Conservation (phyloP, 441 rosid genomes). For the Gossypium trilobum region DNA sequence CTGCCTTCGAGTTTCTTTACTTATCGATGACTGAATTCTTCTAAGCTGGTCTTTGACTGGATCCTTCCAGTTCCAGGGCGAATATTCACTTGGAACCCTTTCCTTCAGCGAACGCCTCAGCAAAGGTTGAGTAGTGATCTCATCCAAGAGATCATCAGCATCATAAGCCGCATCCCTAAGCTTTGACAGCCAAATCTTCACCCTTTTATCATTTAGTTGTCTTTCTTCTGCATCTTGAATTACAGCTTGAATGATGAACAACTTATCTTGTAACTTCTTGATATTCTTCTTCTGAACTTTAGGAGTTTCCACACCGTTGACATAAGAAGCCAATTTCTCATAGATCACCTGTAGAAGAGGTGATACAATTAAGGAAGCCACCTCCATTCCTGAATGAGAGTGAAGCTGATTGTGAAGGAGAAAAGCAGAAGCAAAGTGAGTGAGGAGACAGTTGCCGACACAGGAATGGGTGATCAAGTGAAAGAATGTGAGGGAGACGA, state of each 20-base stretch:
- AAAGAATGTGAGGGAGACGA: background rate
- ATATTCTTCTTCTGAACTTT: background rate
- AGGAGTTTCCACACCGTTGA: background rate
- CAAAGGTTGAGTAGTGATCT: background rate
- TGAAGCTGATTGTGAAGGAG: background rate
- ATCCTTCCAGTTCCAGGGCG: background rate
- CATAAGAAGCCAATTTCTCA: background rate
- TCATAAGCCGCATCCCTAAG: slow-evolving; percentile 4
- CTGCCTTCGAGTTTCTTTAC: background rate
- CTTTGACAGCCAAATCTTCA: slow-evolving; percentile 16
- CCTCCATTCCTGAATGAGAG: background rate
- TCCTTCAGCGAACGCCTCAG: background rate
- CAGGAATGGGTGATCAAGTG: background rate
- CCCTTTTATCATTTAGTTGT: slow-evolving; percentile 1
- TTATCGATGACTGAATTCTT: background rate
- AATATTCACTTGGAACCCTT: background rate
- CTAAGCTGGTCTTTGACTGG: background rate
- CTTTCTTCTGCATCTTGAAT: slow-evolving; percentile 16
- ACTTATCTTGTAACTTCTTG: background rate
- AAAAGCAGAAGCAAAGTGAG: background rate
- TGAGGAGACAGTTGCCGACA: background rate
- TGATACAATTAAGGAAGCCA: slow-evolving; percentile 14
- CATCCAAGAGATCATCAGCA: slow-evolving; percentile 19
- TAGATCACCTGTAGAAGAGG: slow-evolving; percentile 22
- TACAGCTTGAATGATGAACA: slow-evolving; percentile 11